Conservation (phyloP, 768 basidiomycete genomes). For the Daedaleopsis sinensis region DNA sequence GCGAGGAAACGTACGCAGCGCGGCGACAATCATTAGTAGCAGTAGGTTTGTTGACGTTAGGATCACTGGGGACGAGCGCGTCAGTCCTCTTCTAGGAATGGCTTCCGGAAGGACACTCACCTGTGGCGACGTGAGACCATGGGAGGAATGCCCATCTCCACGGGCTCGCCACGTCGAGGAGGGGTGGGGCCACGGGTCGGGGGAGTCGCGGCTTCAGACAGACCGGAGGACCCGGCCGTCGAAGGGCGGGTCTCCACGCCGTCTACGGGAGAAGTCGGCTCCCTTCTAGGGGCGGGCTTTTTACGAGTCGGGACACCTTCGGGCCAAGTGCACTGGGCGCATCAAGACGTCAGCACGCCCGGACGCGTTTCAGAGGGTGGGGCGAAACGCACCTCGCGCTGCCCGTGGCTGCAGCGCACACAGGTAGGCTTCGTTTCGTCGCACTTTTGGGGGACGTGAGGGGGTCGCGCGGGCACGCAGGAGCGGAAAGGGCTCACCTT, state of each 20-base stretch:
- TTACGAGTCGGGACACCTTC: slow-evolving; percentile 76
- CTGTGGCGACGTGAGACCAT: slow-evolving; percentile 45
- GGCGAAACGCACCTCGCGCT: slow-evolving; percentile 67
- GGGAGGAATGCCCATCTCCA: slow-evolving; percentile 40
- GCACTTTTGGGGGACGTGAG: slow-evolving; percentile 58
- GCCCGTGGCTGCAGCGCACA: slow-evolving; percentile 83
- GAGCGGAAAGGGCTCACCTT: slow-evolving; percentile 59
- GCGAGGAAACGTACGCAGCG: slow-evolving; percentile 8
- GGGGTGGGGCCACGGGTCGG: slow-evolving; percentile 67
- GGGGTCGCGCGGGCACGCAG: neutral
- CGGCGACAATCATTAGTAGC: slow-evolving; percentile 22
- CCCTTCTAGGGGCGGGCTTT: slow-evolving; percentile 57
- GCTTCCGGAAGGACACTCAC: slow-evolving; percentile 25
- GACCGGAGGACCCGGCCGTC: slow-evolving; percentile 73
- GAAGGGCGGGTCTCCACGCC: slow-evolving; percentile 62
- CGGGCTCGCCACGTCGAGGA: slow-evolving; percentile 46
- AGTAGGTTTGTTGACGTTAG: slow-evolving; percentile 25
- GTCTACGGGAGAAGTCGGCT: slow-evolving; percentile 44
- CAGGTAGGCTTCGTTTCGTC: slow-evolving; percentile 90
- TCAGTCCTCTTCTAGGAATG: neutral
- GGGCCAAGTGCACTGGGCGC: slow-evolving; percentile 73
- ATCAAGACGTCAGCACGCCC: neutral
- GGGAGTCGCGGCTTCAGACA: slow-evolving; percentile 74
- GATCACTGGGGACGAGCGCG: slow-evolving; percentile 24
- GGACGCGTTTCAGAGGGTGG: no score